Evolutionary conservation across 2,329 filamentous ascomycete genomes (phyloP).

Genomic region (Colletotrichum chlorophyti): DNA sequence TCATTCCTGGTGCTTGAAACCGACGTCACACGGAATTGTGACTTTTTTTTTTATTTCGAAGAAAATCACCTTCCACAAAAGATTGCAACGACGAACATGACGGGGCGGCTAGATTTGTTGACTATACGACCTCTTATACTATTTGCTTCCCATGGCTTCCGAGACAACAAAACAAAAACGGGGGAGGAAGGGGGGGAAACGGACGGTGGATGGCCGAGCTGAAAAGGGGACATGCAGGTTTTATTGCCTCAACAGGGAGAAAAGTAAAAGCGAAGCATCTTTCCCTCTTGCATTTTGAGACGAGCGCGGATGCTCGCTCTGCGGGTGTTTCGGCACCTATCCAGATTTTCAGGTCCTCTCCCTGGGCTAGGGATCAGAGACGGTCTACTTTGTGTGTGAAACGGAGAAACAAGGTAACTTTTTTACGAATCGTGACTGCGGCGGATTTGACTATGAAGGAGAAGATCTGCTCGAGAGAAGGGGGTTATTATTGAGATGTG

Average conservation of each 20-base stretch:
- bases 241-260: constrained; percentile 12
- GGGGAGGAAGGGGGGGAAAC: background rate
- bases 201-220: background rate
- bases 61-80: constrained; percentile 1
- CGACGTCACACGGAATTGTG: background rate
- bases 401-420: no score
- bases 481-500: no score
- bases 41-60: background rate
- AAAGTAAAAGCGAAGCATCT: constrained; percentile 18
- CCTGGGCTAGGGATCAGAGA: no score
- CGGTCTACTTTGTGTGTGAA: no score
- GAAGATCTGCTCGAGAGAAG: no score
- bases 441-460: no score
- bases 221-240: no score
- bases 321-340: background rate
- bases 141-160: background rate
- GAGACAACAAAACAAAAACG: background rate
- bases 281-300: background rate
- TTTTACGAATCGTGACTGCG: no score
- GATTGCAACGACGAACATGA: constrained; percentile 24
- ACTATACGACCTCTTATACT: background rate
- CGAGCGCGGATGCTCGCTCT: background rate
- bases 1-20: background rate
- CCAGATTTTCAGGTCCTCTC: no score
- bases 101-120: constrained; percentile 22